Evolutionary conservation across 2,329 filamentous ascomycete genomes (phyloP).

Genomic region (Zelopaecilomyces penicillatus): DNA sequence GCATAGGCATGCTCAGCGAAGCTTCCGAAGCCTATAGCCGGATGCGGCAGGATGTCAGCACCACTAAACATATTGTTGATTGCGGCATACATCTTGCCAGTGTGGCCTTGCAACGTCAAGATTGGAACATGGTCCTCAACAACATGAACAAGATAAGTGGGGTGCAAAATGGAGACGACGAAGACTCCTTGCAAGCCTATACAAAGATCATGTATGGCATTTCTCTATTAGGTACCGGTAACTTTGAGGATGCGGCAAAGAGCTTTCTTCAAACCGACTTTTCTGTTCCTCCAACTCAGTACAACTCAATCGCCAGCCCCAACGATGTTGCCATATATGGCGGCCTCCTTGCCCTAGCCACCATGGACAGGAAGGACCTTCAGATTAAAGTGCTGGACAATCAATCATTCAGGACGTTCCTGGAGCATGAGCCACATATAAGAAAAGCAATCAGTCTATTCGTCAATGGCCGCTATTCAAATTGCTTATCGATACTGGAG

Average conservation of each 20-base stretch:
- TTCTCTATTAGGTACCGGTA: conserved; percentile 37
- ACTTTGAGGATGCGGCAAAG: conserved; percentile 56
- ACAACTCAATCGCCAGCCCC: conserved; percentile 64
- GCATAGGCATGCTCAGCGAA: conserved; percentile 61
- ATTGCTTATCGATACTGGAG: conserved; percentile 75
- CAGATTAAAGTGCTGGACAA: conserved; percentile 73
- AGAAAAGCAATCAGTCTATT: conserved; percentile 85
- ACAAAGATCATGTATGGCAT: conserved; percentile 44
- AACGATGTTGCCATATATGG: conserved; percentile 93
- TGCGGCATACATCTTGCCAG: conserved; percentile 72
- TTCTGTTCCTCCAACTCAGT: conserved; percentile 39
- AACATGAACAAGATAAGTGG: conserved; percentile 55
- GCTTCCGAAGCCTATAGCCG: conserved; percentile 72
- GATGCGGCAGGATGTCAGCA: conserved; percentile 87
- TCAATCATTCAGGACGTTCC: conserved; percentile 69
- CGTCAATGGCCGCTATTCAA: conserved; percentile 80
- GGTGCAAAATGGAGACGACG: conserved; percentile 38
- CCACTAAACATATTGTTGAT: conserved; percentile 72
- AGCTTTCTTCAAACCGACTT: conserved; percentile 60
- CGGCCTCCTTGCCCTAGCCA: conserved; percentile 79
- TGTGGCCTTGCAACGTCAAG: conserved; percentile 65
- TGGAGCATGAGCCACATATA: conserved; percentile 90
- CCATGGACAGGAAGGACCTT: conserved; percentile 72
- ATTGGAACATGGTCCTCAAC: conserved; percentile 63
- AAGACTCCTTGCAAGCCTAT: conserved; percentile 38